Evolutionary conservation across 345 rosid species (phyloP).

Genomic region (Chamaenerion angustifolium): DNA sequence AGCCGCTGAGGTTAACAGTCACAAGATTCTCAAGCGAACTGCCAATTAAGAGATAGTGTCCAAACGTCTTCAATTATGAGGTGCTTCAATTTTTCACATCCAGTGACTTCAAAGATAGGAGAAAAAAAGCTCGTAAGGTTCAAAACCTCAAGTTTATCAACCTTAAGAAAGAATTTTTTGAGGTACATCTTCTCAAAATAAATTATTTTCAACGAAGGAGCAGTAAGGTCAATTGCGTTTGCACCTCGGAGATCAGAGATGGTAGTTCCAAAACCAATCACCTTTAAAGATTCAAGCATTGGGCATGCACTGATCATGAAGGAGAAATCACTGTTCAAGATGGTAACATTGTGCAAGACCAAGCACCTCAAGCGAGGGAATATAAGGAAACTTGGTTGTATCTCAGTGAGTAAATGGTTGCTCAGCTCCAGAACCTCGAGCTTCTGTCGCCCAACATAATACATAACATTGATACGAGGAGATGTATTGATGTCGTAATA

Average conservation of each 20-base stretch:
- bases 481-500: conserved; percentile 36
- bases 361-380: conserved; percentile 75
- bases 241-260: conserved; percentile 39
- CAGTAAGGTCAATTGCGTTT: conserved; percentile 46
- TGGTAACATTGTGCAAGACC: conserved; percentile 47
- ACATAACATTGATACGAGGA: conserved; percentile 60
- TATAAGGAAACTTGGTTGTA: conserved; percentile 61
- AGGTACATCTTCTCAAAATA: conserved; percentile 50
- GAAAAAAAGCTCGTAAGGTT: conserved; percentile 51
- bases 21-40: conserved; percentile 54
- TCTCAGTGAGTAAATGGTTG: conserved; percentile 38
- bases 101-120: conserved; percentile 65
- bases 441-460: conserved; percentile 68
- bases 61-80: conserved; percentile 63
- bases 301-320: conserved; percentile 58
- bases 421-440: conserved; percentile 45
- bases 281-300: conserved; percentile 45
- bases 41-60: conserved; percentile 51
- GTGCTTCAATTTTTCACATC: conserved; percentile 63
- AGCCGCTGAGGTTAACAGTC: conserved; percentile 52
- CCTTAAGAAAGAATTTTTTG: conserved; percentile 72
- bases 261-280: conserved; percentile 47
- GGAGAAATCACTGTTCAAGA: conserved; percentile 60
- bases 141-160: conserved; percentile 52
- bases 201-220: conserved; percentile 46